A percentile compares a stretch with the other conserved stretches of the same genome.
Evolutionary conservation across 1,284 basidiomycete genomes (phyloP).

Genomic region (Heterobasidion occidentale): DNA sequence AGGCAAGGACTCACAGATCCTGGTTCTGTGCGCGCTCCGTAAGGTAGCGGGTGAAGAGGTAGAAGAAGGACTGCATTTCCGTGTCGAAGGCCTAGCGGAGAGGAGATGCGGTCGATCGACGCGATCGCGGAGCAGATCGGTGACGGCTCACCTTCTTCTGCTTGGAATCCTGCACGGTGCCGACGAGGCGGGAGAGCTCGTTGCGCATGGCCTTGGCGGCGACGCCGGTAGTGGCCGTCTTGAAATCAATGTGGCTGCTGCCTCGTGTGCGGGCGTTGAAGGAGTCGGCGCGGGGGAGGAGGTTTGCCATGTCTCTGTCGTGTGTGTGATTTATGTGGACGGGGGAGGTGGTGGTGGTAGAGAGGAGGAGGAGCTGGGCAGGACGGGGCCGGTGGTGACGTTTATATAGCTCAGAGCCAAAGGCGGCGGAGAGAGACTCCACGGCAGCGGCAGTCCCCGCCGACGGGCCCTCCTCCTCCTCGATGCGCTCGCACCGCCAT

Average conservation of each 20-base stretch:
- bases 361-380: constrained; percentile 8
- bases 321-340: background rate
- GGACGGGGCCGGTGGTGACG: constrained; percentile 8
- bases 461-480: background rate
- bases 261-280: constrained; percentile 55
- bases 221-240: constrained; percentile 96
- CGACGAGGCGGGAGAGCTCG: constrained; percentile 92
- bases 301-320: constrained; percentile 8
- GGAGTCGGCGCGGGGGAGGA: constrained; percentile 9
- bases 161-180: constrained; percentile 68
- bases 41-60: constrained; percentile 97
- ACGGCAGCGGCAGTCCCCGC: background rate
- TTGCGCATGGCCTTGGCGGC: constrained; percentile 98
- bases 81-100: constrained; percentile 80
- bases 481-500: background rate
- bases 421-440: background rate
- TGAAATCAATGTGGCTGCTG: constrained; percentile 78
- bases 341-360: constrained; percentile 1
- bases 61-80: constrained; percentile 99
- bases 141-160: constrained; percentile 69
- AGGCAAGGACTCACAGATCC: constrained; percentile 69
- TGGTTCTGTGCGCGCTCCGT: constrained; percentile 90
- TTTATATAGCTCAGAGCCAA: constrained; percentile 11
- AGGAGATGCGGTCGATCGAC: constrained; percentile 7
- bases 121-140: background rate